Base-by-base conservation (phyloP, 2,329 filamentous ascomycete genomes). In the Dactylellina sp. region DNA sequence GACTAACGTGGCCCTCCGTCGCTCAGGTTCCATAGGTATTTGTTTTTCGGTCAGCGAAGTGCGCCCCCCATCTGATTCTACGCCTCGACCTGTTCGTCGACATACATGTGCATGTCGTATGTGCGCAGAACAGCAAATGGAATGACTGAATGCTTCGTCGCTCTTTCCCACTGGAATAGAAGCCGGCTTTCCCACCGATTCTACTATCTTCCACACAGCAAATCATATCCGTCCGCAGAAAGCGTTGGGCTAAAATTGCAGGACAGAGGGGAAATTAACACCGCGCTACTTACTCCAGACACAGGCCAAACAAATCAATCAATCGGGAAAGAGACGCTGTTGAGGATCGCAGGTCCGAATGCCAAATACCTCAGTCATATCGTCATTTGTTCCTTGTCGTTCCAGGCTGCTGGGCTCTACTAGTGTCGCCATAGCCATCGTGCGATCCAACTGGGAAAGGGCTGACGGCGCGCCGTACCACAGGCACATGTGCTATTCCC, bases 211-310 rank as follows among this genome's bases (percentile, higher is more conserved):
- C 35, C n/a, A 3, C 32, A 49, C 14, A 49, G 59, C 66, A 49
- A 68, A 53, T 68, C 20, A 53, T 68, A 49, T 70, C 47, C 42
- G 39, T 70, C 64, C 64, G 56, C 20, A 40, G 61, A 60, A 65
- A 65, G 24, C 40, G 55, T 61, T 61, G 49, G 55, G 61, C 18
- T 74, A 52, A 74, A 66, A 74, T 74, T 74, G 61, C 70, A 74
- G 70, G 70, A 74, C 46, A 60, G 25, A 62, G 28, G 70, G 70
- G 70, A 66, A 74, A 74, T 66, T 74, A 66, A 74, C 50, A 59
- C 47, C 64, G 56, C 64, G 59, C 64, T 70, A 61, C 52, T 44
- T 70, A 49, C 56, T 56, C 56, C 28, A 55, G 32, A 55, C 50
- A 55, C 50, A 55, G 35, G 50, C 55, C 63, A 68, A 50, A 53